phyloP scores from a whole-genome alignment of 2,329 filamentous ascomycete genomes.

The Verticillium longisporum region DNA sequence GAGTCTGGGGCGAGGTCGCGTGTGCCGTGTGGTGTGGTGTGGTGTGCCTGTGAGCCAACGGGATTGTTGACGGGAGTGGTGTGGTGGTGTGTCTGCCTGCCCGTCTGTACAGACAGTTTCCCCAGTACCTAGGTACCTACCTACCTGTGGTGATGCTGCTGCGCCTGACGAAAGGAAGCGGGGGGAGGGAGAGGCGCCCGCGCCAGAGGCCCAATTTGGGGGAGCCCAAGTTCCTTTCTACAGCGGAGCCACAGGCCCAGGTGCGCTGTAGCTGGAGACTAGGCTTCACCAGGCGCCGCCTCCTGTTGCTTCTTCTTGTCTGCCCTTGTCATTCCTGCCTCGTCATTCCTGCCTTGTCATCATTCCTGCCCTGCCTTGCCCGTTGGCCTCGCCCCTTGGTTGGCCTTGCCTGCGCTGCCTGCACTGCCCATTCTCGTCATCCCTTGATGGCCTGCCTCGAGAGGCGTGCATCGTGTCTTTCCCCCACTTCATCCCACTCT shows the following conservation, averaged over 20 bases:
- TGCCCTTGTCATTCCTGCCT: neutral
- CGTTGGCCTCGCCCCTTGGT: too few species aligned
- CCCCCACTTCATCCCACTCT: neutral
- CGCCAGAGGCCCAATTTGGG: neutral
- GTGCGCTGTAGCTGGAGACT: neutral
- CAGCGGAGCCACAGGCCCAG: neutral
- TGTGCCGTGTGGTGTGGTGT: too few species aligned
- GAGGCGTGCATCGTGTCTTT: neutral
- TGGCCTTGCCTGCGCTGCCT: slow-evolving; percentile 5
- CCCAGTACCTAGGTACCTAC: too few species aligned
- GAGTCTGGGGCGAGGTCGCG: slow-evolving; percentile 5
- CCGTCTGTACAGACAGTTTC: too few species aligned
- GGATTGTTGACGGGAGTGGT: neutral
- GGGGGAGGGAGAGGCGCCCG: too few species aligned
- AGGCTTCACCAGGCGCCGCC: neutral
- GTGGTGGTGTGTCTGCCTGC: neutral
- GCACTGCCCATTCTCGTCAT: neutral
- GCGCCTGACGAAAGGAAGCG: neutral
- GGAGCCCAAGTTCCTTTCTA: neutral
- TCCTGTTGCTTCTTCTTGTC: too few species aligned
- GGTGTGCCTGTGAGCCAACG: too few species aligned
- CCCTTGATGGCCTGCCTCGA: slow-evolving; percentile 3
- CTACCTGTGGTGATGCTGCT: slow-evolving; percentile 3
- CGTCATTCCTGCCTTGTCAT: too few species aligned
- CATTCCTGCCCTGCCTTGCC: too few species aligned